Conservation (phyloP, 805 yeast genomes). For the Monosporozyma aquatica region DNA sequence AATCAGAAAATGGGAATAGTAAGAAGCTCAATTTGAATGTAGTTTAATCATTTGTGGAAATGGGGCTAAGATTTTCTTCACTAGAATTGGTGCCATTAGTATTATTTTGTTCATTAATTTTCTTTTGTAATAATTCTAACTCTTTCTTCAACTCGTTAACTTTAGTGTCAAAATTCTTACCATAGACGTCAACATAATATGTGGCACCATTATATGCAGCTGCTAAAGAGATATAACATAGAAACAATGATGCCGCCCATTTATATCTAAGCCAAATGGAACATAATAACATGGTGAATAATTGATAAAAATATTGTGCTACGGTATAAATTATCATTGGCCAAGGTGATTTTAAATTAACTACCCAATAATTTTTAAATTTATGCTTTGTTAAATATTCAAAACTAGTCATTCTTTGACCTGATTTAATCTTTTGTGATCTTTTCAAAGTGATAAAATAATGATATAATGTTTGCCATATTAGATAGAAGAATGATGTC, state of each 20-base stretch:
- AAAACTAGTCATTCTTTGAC: conserved; percentile 73
- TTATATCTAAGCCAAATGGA: conserved; percentile 79
- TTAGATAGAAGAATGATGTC: conserved; percentile 73
- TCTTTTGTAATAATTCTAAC: conserved; percentile 50
- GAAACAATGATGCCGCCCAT: conserved; percentile 55
- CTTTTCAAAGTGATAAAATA: conserved; percentile 80
- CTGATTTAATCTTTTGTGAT: conserved; percentile 74
- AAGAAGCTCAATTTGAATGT: background rate
- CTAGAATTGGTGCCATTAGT: background rate
- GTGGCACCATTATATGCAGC: conserved; percentile 94
- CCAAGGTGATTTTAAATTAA: conserved; percentile 75
- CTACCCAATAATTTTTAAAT: conserved; percentile 64
- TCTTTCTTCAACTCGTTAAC: conserved; percentile 63
- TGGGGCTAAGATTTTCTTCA: background rate
- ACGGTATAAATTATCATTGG: conserved; percentile 82
- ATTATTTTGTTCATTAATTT: background rate
- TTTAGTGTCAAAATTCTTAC: conserved; percentile 81
- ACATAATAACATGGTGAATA: conserved; percentile 78
- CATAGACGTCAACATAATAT: conserved; percentile 85
- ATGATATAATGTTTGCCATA: conserved; percentile 88
- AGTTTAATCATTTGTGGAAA: background rate
- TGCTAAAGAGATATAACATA: conserved; percentile 61
- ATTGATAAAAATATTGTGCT: conserved; percentile 80
- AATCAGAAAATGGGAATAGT: too few species aligned
- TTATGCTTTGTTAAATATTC: conserved; percentile 69